Conservation (phyloP, 139 green algal species). For the Raphidocelis subcapitata region DNA sequence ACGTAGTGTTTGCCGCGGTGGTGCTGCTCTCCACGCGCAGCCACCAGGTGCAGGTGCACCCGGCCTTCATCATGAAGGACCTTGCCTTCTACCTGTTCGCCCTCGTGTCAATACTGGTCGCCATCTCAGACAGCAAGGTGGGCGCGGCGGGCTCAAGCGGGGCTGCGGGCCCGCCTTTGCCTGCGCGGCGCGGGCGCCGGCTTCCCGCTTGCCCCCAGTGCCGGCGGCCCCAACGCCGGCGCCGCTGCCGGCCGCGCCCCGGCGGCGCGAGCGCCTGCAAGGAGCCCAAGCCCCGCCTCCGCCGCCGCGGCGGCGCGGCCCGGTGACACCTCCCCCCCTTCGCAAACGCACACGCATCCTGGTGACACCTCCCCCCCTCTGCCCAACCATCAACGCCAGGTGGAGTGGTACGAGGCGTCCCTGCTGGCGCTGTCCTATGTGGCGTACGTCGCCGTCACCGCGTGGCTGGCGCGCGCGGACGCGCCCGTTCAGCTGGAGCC, state of each 20-base stretch:
- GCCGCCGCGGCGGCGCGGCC: too few species aligned
- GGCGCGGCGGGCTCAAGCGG: too few species aligned
- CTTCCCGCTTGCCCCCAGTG: too few species aligned
- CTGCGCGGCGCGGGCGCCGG: not conserved
- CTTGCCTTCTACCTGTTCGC: conserved; percentile 38
- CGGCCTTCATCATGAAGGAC: conserved; percentile 39
- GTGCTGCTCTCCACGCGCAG: conserved; percentile 26
- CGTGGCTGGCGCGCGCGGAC: conserved; percentile 27
- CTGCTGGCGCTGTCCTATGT: conserved; percentile 28
- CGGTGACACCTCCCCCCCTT: too few species aligned
- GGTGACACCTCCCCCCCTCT: too few species aligned
- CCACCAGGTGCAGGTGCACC: not conserved
- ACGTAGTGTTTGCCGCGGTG: conserved; percentile 49
- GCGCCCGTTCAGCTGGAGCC: conserved; percentile 41
- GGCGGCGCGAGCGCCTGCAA: too few species aligned
- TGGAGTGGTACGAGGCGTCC: conserved; percentile 26
- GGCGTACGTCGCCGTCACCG: conserved; percentile 38
- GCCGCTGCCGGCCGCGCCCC: too few species aligned
- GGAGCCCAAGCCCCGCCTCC: too few species aligned
- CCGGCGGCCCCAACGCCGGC: too few species aligned
- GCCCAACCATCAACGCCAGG: too few species aligned
- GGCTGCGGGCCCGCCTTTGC: not conserved
- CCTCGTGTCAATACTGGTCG: conserved; percentile 22
- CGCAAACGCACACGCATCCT: too few species aligned
- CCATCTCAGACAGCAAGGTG: conserved; percentile 21